phyloP scores from a whole-genome alignment of 192 early-diverging fungal species.

The Backusella parvicylindrica region DNA sequence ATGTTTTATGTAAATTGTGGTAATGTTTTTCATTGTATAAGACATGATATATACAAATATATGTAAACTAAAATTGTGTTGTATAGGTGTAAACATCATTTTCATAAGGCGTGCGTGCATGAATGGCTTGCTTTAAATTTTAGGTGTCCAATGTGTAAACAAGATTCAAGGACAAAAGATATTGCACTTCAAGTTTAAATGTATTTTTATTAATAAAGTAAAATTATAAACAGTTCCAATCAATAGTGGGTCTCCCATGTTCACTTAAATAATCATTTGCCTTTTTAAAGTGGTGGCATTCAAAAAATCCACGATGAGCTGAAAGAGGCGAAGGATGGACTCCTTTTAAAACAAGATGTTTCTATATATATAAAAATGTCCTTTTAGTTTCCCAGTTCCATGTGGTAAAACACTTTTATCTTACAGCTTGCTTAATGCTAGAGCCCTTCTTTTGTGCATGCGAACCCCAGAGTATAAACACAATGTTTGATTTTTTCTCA shows the following conservation, averaged over 20 bases:
- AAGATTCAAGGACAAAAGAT: conserved; percentile 44
- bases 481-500: conserved; percentile 54
- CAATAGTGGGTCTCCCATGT: conserved; percentile 54
- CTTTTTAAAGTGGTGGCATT: conserved; percentile 78
- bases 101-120: conserved; percentile 79
- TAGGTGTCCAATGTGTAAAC: conserved; percentile 76
- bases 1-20: conserved; percentile 62
- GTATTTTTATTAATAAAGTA: not conserved
- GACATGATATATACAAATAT: not conserved
- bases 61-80: not conserved
- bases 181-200: not conserved
- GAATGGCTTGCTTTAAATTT: conserved; percentile 77
- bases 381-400: not conserved
- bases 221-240: conserved; percentile 58
- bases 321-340: conserved; percentile 92
- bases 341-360: conserved; percentile 79
- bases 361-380: conserved; percentile 33
- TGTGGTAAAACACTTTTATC: not conserved
- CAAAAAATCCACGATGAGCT: conserved; percentile 85
- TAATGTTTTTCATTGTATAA: conserved; percentile 18
- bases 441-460: conserved; percentile 86
- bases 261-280: conserved; percentile 80
- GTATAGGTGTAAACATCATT: conserved; percentile 62
- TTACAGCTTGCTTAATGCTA: conserved; percentile 54
- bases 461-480: conserved; percentile 94